Evolutionary conservation across 2,329 filamentous ascomycete species (phyloP).

Genomic region (Daldinia sp.): DNA sequence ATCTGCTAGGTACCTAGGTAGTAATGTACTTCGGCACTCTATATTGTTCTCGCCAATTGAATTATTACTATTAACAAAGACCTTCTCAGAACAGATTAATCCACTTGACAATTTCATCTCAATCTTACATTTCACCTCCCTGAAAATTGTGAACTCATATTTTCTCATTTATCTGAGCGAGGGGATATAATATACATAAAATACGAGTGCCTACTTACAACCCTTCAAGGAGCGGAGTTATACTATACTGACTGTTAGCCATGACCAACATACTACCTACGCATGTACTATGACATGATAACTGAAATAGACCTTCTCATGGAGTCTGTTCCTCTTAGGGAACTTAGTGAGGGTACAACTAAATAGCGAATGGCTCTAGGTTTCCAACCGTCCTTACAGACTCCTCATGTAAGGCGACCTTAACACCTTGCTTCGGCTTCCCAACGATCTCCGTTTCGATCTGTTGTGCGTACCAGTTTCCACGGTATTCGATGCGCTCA

Average conservation of each 20-base stretch:
- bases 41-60: neutral
- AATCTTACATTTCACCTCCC: neutral
- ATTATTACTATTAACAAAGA: neutral
- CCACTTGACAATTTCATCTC: too few species aligned
- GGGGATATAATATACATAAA: neutral
- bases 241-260: neutral
- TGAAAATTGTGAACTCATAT: neutral
- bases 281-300: neutral
- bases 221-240: neutral
- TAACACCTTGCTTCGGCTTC: constrained; percentile 58
- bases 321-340: neutral
- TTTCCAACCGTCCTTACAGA: constrained; percentile 1
- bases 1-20: too few species aligned
- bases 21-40: too few species aligned
- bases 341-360: neutral
- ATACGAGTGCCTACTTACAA: neutral
- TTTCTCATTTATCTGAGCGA: neutral
- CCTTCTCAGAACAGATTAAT: neutral
- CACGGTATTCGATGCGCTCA: constrained; percentile 63
- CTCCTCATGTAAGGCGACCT: constrained; percentile 55
- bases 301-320: neutral
- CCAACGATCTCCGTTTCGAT: constrained; percentile 61
- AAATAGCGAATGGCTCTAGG: constrained; percentile 4
- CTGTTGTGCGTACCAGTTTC: constrained; percentile 59
- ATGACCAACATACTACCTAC: neutral